Evolutionary conservation across 352 stramenopile genomes (phyloP).

Genomic region (Plasmopara viticola): DNA sequence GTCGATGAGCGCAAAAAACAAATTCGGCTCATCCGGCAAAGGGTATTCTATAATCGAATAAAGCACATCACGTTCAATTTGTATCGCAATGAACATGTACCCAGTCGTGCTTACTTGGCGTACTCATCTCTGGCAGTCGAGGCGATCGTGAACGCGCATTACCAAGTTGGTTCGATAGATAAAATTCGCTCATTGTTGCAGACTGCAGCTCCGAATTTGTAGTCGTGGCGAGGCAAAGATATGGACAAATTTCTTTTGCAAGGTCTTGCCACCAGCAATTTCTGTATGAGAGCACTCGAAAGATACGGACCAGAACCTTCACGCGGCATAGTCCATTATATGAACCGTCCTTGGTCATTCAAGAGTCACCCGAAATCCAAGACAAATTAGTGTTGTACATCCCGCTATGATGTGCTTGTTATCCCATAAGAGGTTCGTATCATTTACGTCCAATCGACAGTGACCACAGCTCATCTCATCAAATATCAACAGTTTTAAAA

Average conservation of each 20-base stretch:
- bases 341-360: conserved; percentile 11
- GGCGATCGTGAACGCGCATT: conserved; percentile 4
- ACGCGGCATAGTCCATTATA: neutral
- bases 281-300: conserved; percentile 9
- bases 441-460: no score
- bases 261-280: conserved; percentile 10
- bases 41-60: no score
- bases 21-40: no score
- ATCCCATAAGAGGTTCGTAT: no score
- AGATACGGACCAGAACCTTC: neutral
- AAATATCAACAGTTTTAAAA: no score
- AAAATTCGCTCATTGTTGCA: conserved; percentile 8
- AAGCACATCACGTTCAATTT: no score
- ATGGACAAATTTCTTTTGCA: conserved; percentile 10
- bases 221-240: conserved; percentile 11
- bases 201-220: conserved; percentile 5
- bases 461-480: no score
- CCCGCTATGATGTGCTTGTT: no score
- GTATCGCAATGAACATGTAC: neutral
- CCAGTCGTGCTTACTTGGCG: conserved; percentile 5
- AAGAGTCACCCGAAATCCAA: conserved; percentile 20
- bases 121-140: conserved; percentile 11
- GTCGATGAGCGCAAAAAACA: no score
- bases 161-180: conserved; percentile 2
- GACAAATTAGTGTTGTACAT: conserved; percentile 21